Evolutionary conservation across 345 rosid species (phyloP).

Genomic region (Euphorbia pulcherrima): DNA sequence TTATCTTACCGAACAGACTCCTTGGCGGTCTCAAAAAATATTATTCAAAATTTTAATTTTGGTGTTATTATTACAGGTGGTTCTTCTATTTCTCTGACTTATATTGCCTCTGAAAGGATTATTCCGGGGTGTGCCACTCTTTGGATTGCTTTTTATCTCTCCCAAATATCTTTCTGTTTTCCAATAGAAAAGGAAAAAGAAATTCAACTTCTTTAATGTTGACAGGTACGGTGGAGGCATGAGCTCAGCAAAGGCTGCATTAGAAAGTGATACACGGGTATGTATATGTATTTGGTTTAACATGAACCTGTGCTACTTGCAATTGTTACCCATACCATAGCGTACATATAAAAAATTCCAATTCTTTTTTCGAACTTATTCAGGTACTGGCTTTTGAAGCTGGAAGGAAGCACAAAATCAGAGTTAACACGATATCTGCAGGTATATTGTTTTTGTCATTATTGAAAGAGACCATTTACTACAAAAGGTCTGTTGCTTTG

Average conservation of each 20-base stretch:
- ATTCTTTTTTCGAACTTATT: neutral
- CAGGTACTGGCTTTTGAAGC: conserved; percentile 81
- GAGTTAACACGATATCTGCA: conserved; percentile 71
- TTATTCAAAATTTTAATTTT: neutral
- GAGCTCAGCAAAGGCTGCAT: conserved; percentile 97
- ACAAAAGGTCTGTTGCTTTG: neutral
- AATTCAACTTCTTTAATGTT: neutral
- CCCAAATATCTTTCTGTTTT: neutral
- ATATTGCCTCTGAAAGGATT: conserved; percentile 90
- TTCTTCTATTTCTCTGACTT: conserved; percentile 84
- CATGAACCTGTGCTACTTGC: neutral
- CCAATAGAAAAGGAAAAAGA: neutral
- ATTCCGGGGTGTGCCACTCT: conserved; percentile 70
- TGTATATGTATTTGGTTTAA: conserved; percentile 25
- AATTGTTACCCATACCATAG: neutral
- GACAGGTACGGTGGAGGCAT: conserved; percentile 96
- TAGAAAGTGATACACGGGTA: conserved; percentile 90
- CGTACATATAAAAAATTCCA: neutral
- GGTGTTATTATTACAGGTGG: conserved; percentile 58
- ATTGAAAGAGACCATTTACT: neutral
- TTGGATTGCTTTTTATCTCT: neutral
- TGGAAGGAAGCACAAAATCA: conserved; percentile 60
- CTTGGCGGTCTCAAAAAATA: neutral
- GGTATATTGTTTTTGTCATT: conserved; percentile 31
- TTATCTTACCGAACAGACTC: neutral